Evolutionary conservation across 1,139 yeast genomes (phyloP), one percentile per base, ranked within the genome.

Genomic region (Nadsonia commutata): DNA sequence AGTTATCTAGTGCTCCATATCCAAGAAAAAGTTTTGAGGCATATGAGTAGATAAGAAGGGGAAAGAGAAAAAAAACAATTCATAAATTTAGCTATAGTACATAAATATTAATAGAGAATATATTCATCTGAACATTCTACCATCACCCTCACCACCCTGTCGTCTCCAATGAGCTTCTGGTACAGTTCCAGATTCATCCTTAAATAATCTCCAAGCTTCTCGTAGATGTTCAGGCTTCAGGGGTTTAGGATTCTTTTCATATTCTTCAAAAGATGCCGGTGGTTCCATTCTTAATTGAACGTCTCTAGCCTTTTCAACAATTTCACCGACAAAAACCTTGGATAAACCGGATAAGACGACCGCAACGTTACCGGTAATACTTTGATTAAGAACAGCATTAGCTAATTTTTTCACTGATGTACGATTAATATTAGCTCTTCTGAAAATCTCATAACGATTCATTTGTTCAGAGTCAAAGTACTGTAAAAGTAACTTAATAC

Each of bases 251-350:
- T 61, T 62, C 48, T 74, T 78, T 22, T 60, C 62, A 18, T 59
- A 63, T 8, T 62, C 60, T 33, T 63, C 60, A 2, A 55, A 57
- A 40, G 58, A 60, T 1, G 44, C 49, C 13, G 51, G 53, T 9
- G 44, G 49, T 20, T 59, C 59, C 56, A 53, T 52, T 17, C 60
- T 51, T 21, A 45, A 51, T 45, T 64, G 67, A 1, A 80, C 75
- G 46, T 76, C 82, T 48, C 80, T 69, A 0, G 95, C 94, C 53
- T 75, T 70, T 47, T 90, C 94, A 19, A 88, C 80, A 7, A 88
- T 72, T 52, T 90, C 96, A 9, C 95, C 94, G 13, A 86, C 72
- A 58, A 83, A 81, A 57, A 84, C 83, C 57, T 88, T 88, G 2
- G 94, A 80, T 45, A 86, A 72, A 59, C 96, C 95, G 7, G 93